Percentiles rank a stretch among this genome's conserved stretches.
phyloP scores from a whole-genome alignment of 352 stramenopile genomes.

The Thraustochytrium striatum region DNA sequence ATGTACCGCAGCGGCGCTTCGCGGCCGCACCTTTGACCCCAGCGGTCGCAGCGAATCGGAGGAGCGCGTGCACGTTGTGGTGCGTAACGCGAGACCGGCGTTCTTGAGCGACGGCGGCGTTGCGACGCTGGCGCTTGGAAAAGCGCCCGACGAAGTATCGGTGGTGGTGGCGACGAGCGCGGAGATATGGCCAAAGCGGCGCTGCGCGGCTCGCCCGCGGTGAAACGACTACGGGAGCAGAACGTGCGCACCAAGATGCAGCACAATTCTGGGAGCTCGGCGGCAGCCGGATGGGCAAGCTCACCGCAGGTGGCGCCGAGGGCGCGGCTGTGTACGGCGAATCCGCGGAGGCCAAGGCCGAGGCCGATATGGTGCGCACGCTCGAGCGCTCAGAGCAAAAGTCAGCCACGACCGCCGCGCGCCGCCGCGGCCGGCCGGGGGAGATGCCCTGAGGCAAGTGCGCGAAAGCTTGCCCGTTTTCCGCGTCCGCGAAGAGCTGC shows the following conservation, averaged over 20 bases:
- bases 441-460: constrained; percentile 14
- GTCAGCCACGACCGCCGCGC: neutral
- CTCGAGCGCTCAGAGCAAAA: neutral
- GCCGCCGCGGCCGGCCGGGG: constrained; percentile 28
- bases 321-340: neutral
- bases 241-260: constrained; percentile 86
- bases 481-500: constrained; percentile 77
- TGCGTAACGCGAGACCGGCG: neutral
- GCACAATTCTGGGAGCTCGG: constrained; percentile 98
- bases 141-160: neutral
- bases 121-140: neutral
- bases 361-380: neutral
- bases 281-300: constrained; percentile 91
- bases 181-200: constrained; percentile 10
- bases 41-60: constrained; percentile 2
- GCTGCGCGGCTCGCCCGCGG: constrained; percentile 68
- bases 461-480: constrained; percentile 32
- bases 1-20: constrained; percentile 5
- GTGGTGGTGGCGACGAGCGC: constrained; percentile 15
- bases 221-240: constrained; percentile 55
- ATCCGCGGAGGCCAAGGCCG: neutral
- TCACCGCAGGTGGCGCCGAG: constrained; percentile 75
- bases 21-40: neutral
- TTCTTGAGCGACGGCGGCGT: constrained; percentile 16
- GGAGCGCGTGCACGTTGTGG: neutral